Base-by-base conservation (phyloP, 2,329 filamentous ascomycete species). In the Pezicula rhizophila region DNA sequence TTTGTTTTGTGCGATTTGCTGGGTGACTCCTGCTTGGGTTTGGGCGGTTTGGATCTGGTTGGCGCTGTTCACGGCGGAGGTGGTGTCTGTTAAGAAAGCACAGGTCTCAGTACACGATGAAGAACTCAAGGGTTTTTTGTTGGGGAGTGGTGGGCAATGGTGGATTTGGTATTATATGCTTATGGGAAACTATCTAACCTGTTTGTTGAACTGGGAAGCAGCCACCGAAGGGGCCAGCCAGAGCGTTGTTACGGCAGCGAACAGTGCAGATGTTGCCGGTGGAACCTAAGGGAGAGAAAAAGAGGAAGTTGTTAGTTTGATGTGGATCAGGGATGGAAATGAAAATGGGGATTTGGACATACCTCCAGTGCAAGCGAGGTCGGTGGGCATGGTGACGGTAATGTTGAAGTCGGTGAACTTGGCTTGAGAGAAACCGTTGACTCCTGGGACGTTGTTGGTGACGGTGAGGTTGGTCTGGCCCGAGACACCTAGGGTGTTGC, bases 231-330 rank as follows among this genome's bases (percentile, higher is more conserved):
- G 77, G 77, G 4, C 77, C 77, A 8, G 76, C 76, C 3, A 74
- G 64, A 4, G 77, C 76, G 48, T 74, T 77, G 67, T 82, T 82
- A 17, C 77, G 70, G 68, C 79, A 82, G 33, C 79, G 73, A 17
- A 82, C 69, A 1, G 78, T 81, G 69, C 77, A 80, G 35, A 80
- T 59, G 47, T 79, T 75, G 39, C 80, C 80, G 2, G 77, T 78
- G 0, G 78, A 78, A 7, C 66, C 73, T 74, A 35, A 6, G 35
- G 39, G 15, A 15, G 5, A 33, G 11, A 37, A 17, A n/a, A 31
- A 20, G 8, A 26, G 6, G 6, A 23, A 23, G 6, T 23, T 23
- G 43, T 50, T 4, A n/a, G n/a, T 33, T 43, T 8, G 17, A 15
- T 17, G 6, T n/a, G 11, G 12, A n/a, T 14, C 28, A 31, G 41